Evolutionary conservation across 805 yeast genomes (phyloP), one percentile per base, ranked within the genome.

Genomic region (Kluyveromyces aestuarii): DNA sequence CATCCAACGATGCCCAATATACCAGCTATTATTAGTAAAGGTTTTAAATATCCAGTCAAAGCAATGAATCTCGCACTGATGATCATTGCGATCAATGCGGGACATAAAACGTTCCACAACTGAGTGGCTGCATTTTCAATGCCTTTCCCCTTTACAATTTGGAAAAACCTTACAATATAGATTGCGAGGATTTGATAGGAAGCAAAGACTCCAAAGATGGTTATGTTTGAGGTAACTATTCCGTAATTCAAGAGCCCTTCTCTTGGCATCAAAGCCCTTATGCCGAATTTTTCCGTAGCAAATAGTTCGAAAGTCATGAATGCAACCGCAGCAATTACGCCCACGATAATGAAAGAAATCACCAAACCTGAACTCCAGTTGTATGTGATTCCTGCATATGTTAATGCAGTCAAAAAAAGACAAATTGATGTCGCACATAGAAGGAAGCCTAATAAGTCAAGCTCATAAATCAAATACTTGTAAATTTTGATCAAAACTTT

Each of bases 341-440:
- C 81, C 37, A 76, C 51, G 3, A 64, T 60, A 38, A 77, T 59
- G 63, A 74, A 62, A 7, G 65, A 47, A 11, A 77, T 72, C 14
- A 70, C 70, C 18, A 66, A 50, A 2, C 73, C 61, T 13, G 74
- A 74, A 54, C 72, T 55, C 89, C 89, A 84, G 0, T 68, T 60
- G 57, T 72, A 80, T 10, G 74, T 66, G 8, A 75, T 66, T 2
- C 87, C 87, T 36, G 87, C 88, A 42, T 58, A 58, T 6, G 63
- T 60, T 19, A 61, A 42, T 1, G 56, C 64, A 35, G 60, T 41
- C 17, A 60, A 44, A 18, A 56, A 46, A 17, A 58, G 38, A 16
- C 57, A 53, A n/a, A 57, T 40, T 6, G 63, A 63, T 11, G 62
- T 48, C 11, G 58, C 50, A 13, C 53, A 48, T 9, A 59, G 27